Evolutionary conservation across 2,329 filamentous ascomycete species (phyloP), one percentile per base, ranked within the genome.

Genomic region (Nemania sp.): DNA sequence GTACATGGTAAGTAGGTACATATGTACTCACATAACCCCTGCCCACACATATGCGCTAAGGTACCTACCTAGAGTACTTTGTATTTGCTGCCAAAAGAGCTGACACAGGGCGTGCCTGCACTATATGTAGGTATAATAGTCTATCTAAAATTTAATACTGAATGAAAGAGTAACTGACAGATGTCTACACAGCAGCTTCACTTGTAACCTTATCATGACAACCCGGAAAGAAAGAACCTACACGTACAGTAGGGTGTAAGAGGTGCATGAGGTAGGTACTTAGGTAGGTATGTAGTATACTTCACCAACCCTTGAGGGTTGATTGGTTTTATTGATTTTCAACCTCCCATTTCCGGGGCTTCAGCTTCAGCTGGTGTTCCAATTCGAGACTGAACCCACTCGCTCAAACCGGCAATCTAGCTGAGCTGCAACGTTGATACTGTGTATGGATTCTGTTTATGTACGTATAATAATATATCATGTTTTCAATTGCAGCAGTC

Each of bases 351-450:
- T 55, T 22, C 5, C 29, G 32, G 18, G 1, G 20, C 35, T 15
- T 27, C 7, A 8, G 38, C 35, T 57, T 57, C 54, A 57, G 54
- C 54, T 57, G n/a, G 5, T 62, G 6, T 22, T 53, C 49, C 59
- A 20, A 32, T 57, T 57, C 4, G 24, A 45, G 26, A 15, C 5
- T 8, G 29, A 51, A 38, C 18, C 41, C 29, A 22, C 13, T 35
- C 29, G 8, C 8, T 32, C 8, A 32, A 13, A 5, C 35, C 15
- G 35, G 35, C 13, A 41, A 41, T 41, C 35, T 5, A 41, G 35
- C 35, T 41, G 35, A 41, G 35, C 35, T 41, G 35, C 8, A 41
- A n/a, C 15, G 35, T 15, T 41, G 35, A 41, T 41, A 15, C 35
- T 15, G 13, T 41, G 35, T 41, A 13, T 11, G 35, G 6, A 6